Conservation (phyloP, 805 yeast genomes). For the Yamadazyma kitorensis region DNA sequence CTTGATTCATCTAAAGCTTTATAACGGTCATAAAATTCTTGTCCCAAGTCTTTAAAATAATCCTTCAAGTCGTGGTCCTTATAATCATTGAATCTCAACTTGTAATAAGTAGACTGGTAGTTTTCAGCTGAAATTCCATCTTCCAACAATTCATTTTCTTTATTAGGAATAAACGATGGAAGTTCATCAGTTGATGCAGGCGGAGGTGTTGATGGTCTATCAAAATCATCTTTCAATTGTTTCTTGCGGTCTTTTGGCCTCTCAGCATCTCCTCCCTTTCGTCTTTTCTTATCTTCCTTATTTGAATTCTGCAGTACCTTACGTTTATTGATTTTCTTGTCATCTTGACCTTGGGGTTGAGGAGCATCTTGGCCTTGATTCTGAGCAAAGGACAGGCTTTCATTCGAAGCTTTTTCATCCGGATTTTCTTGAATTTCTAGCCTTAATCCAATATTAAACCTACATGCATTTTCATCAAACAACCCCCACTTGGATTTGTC, state of each 20-base stretch:
- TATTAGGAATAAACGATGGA: conserved; percentile 22
- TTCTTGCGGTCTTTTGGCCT: conserved; percentile 12
- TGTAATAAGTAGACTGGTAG: conserved; percentile 53
- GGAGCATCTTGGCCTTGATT: too few relatives aligned
- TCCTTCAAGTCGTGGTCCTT: conserved; percentile 33
- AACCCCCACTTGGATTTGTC: conserved; percentile 44
- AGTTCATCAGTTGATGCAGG: background rate
- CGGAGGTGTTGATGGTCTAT: conserved; percentile 5
- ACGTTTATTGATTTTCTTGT: conserved; percentile 21
- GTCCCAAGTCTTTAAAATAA: conserved; percentile 21
- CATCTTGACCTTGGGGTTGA: too few relatives aligned
- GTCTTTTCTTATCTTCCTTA: conserved; percentile 23
- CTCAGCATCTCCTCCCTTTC: conserved; percentile 2
- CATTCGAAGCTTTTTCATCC: conserved; percentile 11
- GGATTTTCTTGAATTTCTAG: conserved; percentile 24
- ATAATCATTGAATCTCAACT: conserved; percentile 45
- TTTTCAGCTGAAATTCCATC: conserved; percentile 41
- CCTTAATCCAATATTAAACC: conserved; percentile 27
- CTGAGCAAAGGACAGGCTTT: too few relatives aligned
- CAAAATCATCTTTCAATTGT: conserved; percentile 14
- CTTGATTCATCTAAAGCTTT: conserved; percentile 1
- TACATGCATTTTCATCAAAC: conserved; percentile 39
- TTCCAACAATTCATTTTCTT: conserved; percentile 41
- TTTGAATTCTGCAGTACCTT: conserved; percentile 14
- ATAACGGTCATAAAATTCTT: conserved; percentile 12